Evolutionary conservation across 2,329 filamentous ascomycete genomes (phyloP).

Genomic region (Ascochyta lentis): DNA sequence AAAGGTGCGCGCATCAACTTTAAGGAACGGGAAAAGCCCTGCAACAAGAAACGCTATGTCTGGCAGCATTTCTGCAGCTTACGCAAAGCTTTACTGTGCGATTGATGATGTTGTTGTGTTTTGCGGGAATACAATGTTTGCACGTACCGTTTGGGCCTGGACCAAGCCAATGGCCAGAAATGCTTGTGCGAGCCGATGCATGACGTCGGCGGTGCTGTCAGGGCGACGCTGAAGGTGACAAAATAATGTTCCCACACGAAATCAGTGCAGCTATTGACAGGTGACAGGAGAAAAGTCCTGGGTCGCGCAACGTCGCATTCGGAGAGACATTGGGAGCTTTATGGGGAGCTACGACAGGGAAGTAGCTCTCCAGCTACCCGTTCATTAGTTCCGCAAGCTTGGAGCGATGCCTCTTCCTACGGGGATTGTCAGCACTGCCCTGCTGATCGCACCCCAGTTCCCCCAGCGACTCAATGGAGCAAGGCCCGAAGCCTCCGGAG

Average conservation of each 20-base stretch:
- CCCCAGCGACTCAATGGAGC: slow-evolving; percentile 25
- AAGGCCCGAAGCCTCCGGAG: slow-evolving; percentile 22
- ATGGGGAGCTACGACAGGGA: slow-evolving; percentile 17
- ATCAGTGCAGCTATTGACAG: slow-evolving; percentile 20
- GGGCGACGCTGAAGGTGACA: slow-evolving; percentile 17
- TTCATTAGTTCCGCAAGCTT: slow-evolving; percentile 21
- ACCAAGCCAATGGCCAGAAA: slow-evolving; percentile 41
- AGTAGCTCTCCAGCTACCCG: slow-evolving; percentile 21
- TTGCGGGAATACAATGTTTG: slow-evolving; percentile 17
- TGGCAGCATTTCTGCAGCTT: slow-evolving; percentile 38
- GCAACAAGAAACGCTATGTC: slow-evolving; percentile 31
- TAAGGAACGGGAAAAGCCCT: slow-evolving; percentile 42
- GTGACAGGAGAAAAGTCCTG: slow-evolving; percentile 21
- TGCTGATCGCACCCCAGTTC: slow-evolving; percentile 32
- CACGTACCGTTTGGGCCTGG: slow-evolving; percentile 40
- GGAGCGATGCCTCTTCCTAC: slow-evolving; percentile 23
- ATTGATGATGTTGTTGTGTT: slow-evolving; percentile 16
- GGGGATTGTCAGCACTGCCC: slow-evolving; percentile 21
- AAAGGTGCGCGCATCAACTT: slow-evolving; percentile 29
- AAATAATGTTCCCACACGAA: slow-evolving; percentile 17
- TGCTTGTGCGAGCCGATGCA: slow-evolving; percentile 47
- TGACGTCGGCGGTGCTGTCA: slow-evolving; percentile 35
- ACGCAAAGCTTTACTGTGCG: slow-evolving; percentile 12
- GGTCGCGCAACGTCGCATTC: slow-evolving; percentile 17
- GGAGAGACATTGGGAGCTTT: slow-evolving; percentile 29